Evolutionary conservation across 805 yeast genomes (phyloP).

Genomic region (Pichia cabralensis): DNA sequence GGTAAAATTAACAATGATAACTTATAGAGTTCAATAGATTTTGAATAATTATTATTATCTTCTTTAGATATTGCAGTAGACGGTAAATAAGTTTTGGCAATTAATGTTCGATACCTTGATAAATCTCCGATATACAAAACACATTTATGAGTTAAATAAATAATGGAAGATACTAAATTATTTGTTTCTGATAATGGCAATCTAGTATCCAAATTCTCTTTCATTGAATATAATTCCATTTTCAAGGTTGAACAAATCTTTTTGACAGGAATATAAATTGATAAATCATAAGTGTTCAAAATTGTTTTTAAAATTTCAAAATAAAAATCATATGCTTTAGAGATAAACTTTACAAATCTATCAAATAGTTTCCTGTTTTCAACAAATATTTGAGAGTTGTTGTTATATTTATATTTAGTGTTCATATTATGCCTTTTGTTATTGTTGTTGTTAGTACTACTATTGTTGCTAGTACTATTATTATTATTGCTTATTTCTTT

Average conservation of each 20-base stretch:
- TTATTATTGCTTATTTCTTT: constrained; percentile 11
- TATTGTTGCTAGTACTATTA: not conserved
- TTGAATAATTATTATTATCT: constrained; percentile 32
- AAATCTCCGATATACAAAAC: constrained; percentile 47
- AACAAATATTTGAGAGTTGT: constrained; percentile 27
- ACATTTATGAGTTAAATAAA: constrained; percentile 39
- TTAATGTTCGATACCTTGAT: constrained; percentile 43
- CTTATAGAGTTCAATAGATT: constrained; percentile 38
- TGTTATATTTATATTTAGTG: too few species aligned
- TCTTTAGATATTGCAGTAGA: constrained; percentile 25
- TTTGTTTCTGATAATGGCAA: constrained; percentile 9
- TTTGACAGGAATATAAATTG: constrained; percentile 26
- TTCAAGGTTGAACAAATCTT: constrained; percentile 22
- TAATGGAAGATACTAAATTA: constrained; percentile 14
- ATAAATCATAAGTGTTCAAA: constrained; percentile 28
- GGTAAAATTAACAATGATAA: constrained; percentile 51
- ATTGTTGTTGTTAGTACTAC: not conserved
- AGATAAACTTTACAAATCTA: constrained; percentile 38
- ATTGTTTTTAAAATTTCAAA: constrained; percentile 31
- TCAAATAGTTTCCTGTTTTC: constrained; percentile 50
- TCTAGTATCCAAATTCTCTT: not conserved
- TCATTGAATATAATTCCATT: constrained; percentile 7
- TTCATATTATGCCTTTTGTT: too few species aligned
- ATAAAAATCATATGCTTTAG: constrained; percentile 40
- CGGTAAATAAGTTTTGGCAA: constrained; percentile 34